Base-by-base conservation (phyloP, 225 moss, liverwort and hornwort genomes). In the Neckera pumila region DNA sequence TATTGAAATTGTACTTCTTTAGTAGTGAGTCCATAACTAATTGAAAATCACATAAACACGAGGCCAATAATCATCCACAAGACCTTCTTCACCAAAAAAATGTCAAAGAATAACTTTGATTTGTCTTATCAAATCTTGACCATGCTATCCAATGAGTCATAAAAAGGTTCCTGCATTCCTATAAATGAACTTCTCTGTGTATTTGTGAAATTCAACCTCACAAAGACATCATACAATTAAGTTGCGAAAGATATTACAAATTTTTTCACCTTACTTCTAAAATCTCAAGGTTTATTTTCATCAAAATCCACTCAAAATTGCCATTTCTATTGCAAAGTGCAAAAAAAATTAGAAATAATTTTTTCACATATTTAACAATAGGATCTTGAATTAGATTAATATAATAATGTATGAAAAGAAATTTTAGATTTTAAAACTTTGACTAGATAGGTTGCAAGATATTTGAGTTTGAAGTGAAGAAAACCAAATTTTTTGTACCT, bases 81-180 rank as follows among this genome's bases (percentile, higher is more conserved):
- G 16, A 71, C 5, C 15, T 71, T 42, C 27, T 5, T 17, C 33
- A 23, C 9, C 0, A 0, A 25, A 42, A 70, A 2, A 3, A 23
- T 23, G 25, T 40, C 14, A 1, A 15, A 71, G 0, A 27, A 71
- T 1, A 42, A 9, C 5, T 25, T 0, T 70, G 0, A 40, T 70
- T 70, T 27, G 40, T 25, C 3, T 42, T 16, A 27, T 42, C 5
- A 27, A 71, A 43, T 27, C 25, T 70, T 40, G 4, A 25, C 15
- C 0, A 15, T 2, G 1, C 15, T 26, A 42, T 42, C 14, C 0
- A 70, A 70, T 0, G 40, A 70, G 5, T 1, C 25, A 38, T 23
- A 0, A 2, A 2, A 40, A 25, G 40, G 8, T 40, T 25, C 8
- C 26, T 40, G 1, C 7, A 40, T 25, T 25, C 8, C 40, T 70